Conservation (phyloP, 176 grass and related monocot genomes). For the Oryza glumipatula region DNA sequence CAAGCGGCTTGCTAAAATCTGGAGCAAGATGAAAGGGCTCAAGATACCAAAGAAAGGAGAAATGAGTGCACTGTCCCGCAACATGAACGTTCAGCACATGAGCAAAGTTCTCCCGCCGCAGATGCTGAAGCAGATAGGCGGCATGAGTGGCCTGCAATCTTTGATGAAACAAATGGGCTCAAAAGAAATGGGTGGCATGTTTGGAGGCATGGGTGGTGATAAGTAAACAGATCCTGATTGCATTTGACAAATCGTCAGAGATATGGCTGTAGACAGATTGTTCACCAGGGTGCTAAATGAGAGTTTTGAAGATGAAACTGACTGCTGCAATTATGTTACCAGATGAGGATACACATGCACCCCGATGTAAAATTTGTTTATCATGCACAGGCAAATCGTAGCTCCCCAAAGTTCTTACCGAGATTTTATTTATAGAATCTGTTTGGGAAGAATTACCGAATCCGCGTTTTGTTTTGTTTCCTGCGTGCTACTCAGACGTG, state of each 20-base stretch:
- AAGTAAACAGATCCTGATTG: slow-evolving; percentile 14
- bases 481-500: background rate
- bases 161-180: slow-evolving; percentile 95
- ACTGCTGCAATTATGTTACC: background rate
- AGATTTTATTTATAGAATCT: background rate
- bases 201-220: slow-evolving; percentile 58
- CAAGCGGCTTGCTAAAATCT: slow-evolving; percentile 90
- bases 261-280: slow-evolving; percentile 19
- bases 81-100: slow-evolving; percentile 82
- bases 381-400: slow-evolving; percentile 10
- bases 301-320: slow-evolving; percentile 5
- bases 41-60: slow-evolving; percentile 88
- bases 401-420: background rate
- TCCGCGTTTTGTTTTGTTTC: background rate
- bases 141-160: slow-evolving; percentile 75
- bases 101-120: slow-evolving; percentile 81
- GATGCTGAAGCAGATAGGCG: slow-evolving; percentile 91
- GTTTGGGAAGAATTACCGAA: background rate
- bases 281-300: background rate
- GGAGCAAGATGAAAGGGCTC: slow-evolving; percentile 91
- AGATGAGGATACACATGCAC: slow-evolving; percentile 2
- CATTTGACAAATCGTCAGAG: background rate
- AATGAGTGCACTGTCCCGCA: slow-evolving; percentile 72
- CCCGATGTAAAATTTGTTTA: slow-evolving; percentile 28
- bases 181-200: slow-evolving; percentile 78